Percentiles rank a stretch among this genome's conserved stretches.
phyloP scores from a whole-genome alignment of 2,329 filamentous ascomycete species.

The Orbilia quercus region DNA sequence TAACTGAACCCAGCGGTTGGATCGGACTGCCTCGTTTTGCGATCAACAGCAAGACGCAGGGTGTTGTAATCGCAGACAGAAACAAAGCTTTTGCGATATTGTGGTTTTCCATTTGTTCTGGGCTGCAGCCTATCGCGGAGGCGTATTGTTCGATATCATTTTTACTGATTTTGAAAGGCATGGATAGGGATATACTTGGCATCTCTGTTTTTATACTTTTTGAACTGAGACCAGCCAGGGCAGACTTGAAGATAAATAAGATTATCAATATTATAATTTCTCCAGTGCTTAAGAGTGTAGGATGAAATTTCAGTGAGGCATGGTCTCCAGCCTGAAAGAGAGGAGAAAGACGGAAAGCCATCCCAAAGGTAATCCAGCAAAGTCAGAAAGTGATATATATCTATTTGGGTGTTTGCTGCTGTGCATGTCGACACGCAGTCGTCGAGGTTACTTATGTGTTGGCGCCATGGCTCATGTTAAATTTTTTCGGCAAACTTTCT shows the following conservation, averaged over 20 bases:
- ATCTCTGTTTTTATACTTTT: constrained; percentile 27
- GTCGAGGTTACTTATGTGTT: too few species aligned
- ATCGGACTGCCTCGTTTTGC: constrained; percentile 41
- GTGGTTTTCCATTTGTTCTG: constrained; percentile 17
- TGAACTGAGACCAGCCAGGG: constrained; percentile 27
- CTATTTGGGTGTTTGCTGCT: too few species aligned
- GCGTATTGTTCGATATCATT: constrained; percentile 26
- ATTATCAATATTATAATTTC: constrained; percentile 38
- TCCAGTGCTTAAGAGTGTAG: constrained; percentile 23
- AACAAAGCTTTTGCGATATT: constrained; percentile 29
- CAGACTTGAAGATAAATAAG: constrained; percentile 39
- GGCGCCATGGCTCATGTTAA: constrained; percentile 33
- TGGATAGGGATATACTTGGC: constrained; percentile 47
- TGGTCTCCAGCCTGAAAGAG: constrained; percentile 26
- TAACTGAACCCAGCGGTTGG: constrained; percentile 43
- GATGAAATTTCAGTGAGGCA: constrained; percentile 29
- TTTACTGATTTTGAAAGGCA: constrained; percentile 44
- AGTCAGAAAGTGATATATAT: too few species aligned
- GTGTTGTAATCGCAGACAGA: constrained; percentile 33
- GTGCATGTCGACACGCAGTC: too few species aligned
- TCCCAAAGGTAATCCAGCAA: background rate
- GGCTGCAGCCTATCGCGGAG: constrained; percentile 7
- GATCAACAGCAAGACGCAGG: constrained; percentile 39
- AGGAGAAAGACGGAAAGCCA: constrained; percentile 21
- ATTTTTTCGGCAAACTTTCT: constrained; percentile 39